Evolutionary conservation across 2,329 filamentous ascomycete genomes (phyloP), one percentile per base, ranked within the genome.

Genomic region (Aspergillus ruber): DNA sequence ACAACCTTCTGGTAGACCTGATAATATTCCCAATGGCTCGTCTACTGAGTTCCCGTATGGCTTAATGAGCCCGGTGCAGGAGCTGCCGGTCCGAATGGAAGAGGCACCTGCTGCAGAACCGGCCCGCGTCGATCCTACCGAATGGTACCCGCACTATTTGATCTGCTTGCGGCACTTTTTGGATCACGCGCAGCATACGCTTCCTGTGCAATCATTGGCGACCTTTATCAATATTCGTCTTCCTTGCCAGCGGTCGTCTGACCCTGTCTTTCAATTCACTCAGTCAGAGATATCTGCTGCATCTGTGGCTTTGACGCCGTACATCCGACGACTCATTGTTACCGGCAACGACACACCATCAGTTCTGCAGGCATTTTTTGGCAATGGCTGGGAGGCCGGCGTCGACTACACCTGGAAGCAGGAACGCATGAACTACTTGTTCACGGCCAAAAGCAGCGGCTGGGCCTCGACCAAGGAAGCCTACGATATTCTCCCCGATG

Each of bases 221-320:
- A 87, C 90, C 3, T 89, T 93, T 67, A 75, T 96, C 72, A 97
- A 97, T 68, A 96, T 97, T 63, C 82, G 84, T 51, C 79, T 97
- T 0, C 93, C 93, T 1, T 93, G 82, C 64, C 90, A 97, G 67
- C 84, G 81, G 64, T 63, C 68, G 2, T 52, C 66, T 1, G 71
- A 70, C 39, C 74, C 77, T 17, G 46, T 65, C 23, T 57, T 51
- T 6, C 47, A 61, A 73, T 56, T 67, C 46, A 65, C 72, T 17
- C 66, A 47, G 59, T 66, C 27, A 62, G 60, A 43, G 54, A 59
- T 43, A 60, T 59, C 18, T 57, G 48, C 32, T 48, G 46, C 60
- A 3, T 50, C 55, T 29, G 76, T 90, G 33, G 88, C 87, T 0
- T 76, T 96, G 2, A 79, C 91, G 3, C 89, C 90, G 0, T 98